phyloP scores from a whole-genome alignment of 2,329 filamentous ascomycete species.

The Tympanopsis confertula region DNA sequence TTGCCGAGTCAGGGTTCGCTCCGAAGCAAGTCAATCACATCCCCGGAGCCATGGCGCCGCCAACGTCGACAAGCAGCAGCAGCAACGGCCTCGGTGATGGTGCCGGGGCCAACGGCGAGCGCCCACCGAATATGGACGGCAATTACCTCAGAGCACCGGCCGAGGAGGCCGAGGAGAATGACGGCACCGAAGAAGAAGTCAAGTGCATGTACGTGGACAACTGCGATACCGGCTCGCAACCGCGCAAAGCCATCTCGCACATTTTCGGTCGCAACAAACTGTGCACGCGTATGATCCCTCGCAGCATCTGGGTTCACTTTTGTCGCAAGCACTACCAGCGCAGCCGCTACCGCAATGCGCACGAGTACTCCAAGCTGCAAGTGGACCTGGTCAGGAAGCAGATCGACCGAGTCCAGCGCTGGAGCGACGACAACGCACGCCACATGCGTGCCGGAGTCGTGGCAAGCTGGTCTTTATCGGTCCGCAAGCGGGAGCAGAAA shows the following conservation, averaged over 20 bases:
- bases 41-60: neutral
- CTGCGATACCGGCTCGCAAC: slow-evolving; percentile 47
- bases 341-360: slow-evolving; percentile 53
- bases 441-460: slow-evolving; percentile 30
- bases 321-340: slow-evolving; percentile 80
- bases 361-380: slow-evolving; percentile 49
- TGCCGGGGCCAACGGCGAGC: neutral
- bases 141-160: too few relatives aligned
- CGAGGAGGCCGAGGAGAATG: too few relatives aligned
- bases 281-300: slow-evolving; percentile 59
- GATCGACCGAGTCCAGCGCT: slow-evolving; percentile 48
- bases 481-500: slow-evolving; percentile 53
- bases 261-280: slow-evolving; percentile 76
- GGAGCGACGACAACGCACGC: slow-evolving; percentile 39
- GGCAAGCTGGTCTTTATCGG: slow-evolving; percentile 46
- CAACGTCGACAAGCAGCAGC: neutral
- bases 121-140: too few relatives aligned
- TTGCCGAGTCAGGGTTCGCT: slow-evolving; percentile 5
- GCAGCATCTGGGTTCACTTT: slow-evolving; percentile 61
- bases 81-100: neutral
- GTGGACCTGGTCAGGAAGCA: slow-evolving; percentile 52
- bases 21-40: neutral
- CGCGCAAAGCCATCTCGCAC: slow-evolving; percentile 68
- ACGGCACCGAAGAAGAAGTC: slow-evolving; percentile 14
- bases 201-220: slow-evolving; percentile 42